Base-by-base conservation (phyloP, 2,329 filamentous ascomycete genomes). In the Hypoxylon rubiginosum region DNA sequence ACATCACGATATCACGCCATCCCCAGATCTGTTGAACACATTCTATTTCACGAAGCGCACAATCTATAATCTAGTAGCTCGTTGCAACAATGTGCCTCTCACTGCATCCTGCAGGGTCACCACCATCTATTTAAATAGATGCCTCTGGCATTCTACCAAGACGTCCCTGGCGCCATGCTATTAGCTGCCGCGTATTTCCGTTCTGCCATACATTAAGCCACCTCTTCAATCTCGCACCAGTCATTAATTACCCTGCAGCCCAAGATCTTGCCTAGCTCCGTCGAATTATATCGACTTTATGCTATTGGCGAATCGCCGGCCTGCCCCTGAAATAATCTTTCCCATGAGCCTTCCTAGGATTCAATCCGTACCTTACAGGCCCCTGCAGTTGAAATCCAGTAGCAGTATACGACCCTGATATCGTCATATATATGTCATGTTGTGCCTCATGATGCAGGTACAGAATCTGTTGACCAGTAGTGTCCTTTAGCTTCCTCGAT, bases 351-450 rank as follows among this genome's bases (percentile, higher is more conserved):
- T 41, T 1, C 24, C 30, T 13, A 4, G 48, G 39, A 30, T 32
- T 15, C 13, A 15, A 24, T 45, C 5, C 55, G 9, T 52, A 45
- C 34, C 41, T 46, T 17, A 32, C n/a, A 24, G 13, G 13, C 26
- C 39, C 48, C 5, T 39, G 15, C 11, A 51, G 34, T 13, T 28
- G 30, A 21, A 58, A 15, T 41, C 54, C 26, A 56, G 61, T 49
- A 39, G 5, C 28, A 39, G 10, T 36, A 36, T 15, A 30, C 4
- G 36, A 39, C 26, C 45, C 52, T 61, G 58, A 61, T 67, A 53
- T 67, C 64, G 56, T 67, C 64, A 65, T 67, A 65, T 67, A 67
- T 65, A 58, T 65, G 61, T 64, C 64, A 62, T 65, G 26, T 28
- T 19, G 19, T 62, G n/a, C 51, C 39, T 51, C 55, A 39, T 39